Evolutionary conservation across 768 basidiomycete species (phyloP), one percentile per base, ranked within the genome.

Genomic region (Naganishia onofrii): DNA sequence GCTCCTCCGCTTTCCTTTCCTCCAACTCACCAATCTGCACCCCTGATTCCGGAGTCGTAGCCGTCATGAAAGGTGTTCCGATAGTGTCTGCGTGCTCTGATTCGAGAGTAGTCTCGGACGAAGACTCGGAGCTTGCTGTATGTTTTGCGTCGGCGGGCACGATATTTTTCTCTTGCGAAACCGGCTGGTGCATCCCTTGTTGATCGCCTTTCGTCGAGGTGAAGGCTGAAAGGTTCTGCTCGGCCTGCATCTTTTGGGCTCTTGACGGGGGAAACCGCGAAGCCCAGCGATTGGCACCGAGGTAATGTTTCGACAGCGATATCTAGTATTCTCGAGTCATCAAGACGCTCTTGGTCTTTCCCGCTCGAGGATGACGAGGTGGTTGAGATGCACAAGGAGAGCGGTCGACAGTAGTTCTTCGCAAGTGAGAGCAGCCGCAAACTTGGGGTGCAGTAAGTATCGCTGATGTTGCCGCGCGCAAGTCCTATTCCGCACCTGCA

Each of bases 31-130:
- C n/a, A 15, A 63, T 17, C 0, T 63, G 23, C 10, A 26, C 23
- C 17, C 60, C 60, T 8, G 60, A 42, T 21, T 63, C 60, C 36
- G 60, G 46, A 17, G n/a, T 29, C 21, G 23, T 34, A 7, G 42
- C 48, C 48, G 48, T 26, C 23, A 63, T 44, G 4, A 63, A 17
- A 3, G 60, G 60, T 26, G 60, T 63, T 2, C 60, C 60, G 12
- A 63, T n/a, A 21, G 42, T 42, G 60, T 63, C 60, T 63, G 60
- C 13, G 29, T 63, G 60, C 42, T 63, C 60, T 44, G 60, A 63
- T 44, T 63, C 60, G 26, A 63, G 15, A 12, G 26, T 63, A 1
- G 29, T 29, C 9, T 23, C 21, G 4, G 38, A 63, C 42, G 60
- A 44, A 17, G 60, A 63, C 19, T 44, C 38, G 60, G 60, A 63